A percentile compares a stretch with the other conserved stretches of the same genome.
phyloP scores from a whole-genome alignment of 441 rosid species.

The Erysimum cheiri region DNA sequence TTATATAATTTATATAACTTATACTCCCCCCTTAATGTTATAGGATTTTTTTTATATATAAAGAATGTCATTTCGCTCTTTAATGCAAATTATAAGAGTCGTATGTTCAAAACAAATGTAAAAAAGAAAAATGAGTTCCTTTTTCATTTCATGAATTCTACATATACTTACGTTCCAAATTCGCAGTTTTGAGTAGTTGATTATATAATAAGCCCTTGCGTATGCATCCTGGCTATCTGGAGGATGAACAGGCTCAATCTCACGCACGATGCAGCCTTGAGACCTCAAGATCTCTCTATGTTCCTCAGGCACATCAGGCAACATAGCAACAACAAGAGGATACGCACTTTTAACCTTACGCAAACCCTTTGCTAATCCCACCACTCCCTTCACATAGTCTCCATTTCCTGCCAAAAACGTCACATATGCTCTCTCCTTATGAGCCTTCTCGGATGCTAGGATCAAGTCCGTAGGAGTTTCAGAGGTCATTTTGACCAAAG shows the following conservation, averaged over 20 bases:
- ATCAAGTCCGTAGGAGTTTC: constrained; percentile 36
- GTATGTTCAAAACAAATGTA: too few relatives aligned
- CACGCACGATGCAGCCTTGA: constrained; percentile 58
- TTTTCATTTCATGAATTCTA: not conserved
- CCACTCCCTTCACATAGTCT: constrained; percentile 52
- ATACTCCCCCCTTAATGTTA: too few relatives aligned
- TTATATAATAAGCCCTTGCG: constrained; percentile 74
- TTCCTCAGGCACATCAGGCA: constrained; percentile 53
- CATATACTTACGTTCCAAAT: constrained; percentile 67
- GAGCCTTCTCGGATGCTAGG: constrained; percentile 37
- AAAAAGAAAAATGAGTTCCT: too few relatives aligned
- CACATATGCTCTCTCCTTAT: constrained; percentile 43
- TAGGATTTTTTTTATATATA: too few relatives aligned
- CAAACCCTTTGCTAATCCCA: constrained; percentile 37
- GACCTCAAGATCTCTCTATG: constrained; percentile 54
- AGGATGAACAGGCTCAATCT: constrained; percentile 67
- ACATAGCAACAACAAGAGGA: constrained; percentile 41
- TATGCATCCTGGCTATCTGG: constrained; percentile 58
- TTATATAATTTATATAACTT: too few relatives aligned
- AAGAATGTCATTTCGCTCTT: too few relatives aligned
- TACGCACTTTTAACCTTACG: constrained; percentile 42
- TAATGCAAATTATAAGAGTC: too few relatives aligned
- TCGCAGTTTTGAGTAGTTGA: constrained; percentile 79
- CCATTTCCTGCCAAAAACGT: constrained; percentile 52
- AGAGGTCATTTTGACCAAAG: constrained; percentile 42